A percentile compares a stretch with the other conserved stretches of the same genome.
Evolutionary conservation across 371 early-diverging fungal genomes (phyloP).

Genomic region (Apophysomyces elegans): DNA sequence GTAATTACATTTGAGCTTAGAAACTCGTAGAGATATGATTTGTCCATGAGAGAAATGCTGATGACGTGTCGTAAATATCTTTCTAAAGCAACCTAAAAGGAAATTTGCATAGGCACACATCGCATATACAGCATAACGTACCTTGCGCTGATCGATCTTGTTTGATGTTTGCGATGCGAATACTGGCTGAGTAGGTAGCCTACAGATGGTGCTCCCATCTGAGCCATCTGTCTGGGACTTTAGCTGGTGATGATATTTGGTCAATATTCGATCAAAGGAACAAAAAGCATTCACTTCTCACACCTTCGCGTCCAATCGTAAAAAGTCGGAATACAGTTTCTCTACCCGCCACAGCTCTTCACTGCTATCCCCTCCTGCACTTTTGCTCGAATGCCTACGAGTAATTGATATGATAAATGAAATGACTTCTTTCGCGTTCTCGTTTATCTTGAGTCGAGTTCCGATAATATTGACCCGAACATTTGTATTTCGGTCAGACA

Average conservation of each 20-base stretch:
- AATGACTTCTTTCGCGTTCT: constrained; percentile 71
- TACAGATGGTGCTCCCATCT: constrained; percentile 54
- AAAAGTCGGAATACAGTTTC: constrained; percentile 84
- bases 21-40: constrained; percentile 68
- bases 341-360: constrained; percentile 81
- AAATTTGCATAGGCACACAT: background rate
- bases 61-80: constrained; percentile 70
- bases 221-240: constrained; percentile 41
- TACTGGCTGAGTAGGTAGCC: constrained; percentile 75
- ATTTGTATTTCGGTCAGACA: background rate
- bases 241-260: constrained; percentile 20
- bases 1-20: constrained; percentile 61
- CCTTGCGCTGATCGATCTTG: constrained; percentile 63
- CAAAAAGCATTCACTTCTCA: background rate
- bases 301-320: constrained; percentile 75
- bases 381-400: background rate
- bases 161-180: constrained; percentile 73
- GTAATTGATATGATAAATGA: constrained; percentile 56
- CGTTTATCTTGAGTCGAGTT: constrained; percentile 58
- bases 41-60: constrained; percentile 53
- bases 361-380: constrained; percentile 16
- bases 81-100: constrained; percentile 37
- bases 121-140: background rate
- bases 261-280: too few relatives aligned
- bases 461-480: background rate